Evolutionary conservation across 169 alveolate genomes (phyloP).

Genomic region (Plasmodium falciparum): DNA sequence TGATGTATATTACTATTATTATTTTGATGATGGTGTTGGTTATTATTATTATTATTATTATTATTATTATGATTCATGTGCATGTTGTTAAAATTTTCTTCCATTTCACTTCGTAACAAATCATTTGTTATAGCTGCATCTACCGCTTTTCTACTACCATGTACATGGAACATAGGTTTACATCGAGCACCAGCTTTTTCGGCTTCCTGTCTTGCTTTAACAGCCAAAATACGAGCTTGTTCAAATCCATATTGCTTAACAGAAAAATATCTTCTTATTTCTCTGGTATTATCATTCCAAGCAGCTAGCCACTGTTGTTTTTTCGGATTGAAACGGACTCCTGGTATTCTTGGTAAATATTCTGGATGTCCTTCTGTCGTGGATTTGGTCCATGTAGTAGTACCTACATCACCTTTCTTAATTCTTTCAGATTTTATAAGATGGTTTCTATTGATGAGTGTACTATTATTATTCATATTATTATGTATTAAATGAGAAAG

Average conservation of each 20-base stretch:
- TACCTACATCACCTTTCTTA: conserved; percentile 24
- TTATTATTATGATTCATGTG: background rate
- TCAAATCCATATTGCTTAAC: conserved; percentile 88
- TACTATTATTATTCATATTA: background rate
- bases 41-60: background rate
- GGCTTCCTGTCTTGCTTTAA: conserved; percentile 83
- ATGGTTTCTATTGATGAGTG: conserved; percentile 9
- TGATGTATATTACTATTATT: no score
- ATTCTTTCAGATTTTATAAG: conserved; percentile 27
- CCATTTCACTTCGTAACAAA: conserved; percentile 16
- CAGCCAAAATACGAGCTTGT: conserved; percentile 87
- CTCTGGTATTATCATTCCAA: conserved; percentile 87
- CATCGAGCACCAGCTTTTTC: conserved; percentile 77
- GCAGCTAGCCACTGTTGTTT: conserved; percentile 89
- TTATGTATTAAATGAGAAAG: background rate
- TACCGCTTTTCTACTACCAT: conserved; percentile 49
- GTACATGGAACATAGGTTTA: conserved; percentile 73
- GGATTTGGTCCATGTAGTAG: conserved; percentile 46
- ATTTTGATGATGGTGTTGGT: no score
- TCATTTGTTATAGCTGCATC: conserved; percentile 23
- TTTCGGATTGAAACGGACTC: conserved; percentile 86
- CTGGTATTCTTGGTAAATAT: conserved; percentile 85
- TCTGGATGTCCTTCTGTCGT: conserved; percentile 77
- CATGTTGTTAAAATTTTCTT: conserved; percentile 1
- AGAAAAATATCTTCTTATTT: conserved; percentile 85